Conservation (phyloP, 164 flowering plant genomes). For the Stephania japonica region DNA sequence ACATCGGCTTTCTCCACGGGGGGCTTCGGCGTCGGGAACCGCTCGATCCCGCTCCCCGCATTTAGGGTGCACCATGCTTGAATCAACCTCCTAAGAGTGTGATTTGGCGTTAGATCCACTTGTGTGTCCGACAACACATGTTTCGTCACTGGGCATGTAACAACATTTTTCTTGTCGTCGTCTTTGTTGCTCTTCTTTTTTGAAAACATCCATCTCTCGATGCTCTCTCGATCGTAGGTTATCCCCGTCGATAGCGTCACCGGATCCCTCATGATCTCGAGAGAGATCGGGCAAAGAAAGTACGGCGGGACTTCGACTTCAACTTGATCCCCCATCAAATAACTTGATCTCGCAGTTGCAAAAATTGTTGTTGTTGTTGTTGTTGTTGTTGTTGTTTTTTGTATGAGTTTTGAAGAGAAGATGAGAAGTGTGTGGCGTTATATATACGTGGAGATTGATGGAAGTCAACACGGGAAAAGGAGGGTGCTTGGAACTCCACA, state of each 20-base stretch:
- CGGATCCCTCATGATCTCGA: slow-evolving; percentile 80
- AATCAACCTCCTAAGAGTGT: slow-evolving; percentile 69
- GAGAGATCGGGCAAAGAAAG: slow-evolving; percentile 78
- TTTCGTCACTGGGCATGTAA: slow-evolving; percentile 60
- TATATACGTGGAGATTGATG: slow-evolving; percentile 6
- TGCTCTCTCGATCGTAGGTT: slow-evolving; percentile 69
- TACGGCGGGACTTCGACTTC: slow-evolving; percentile 60
- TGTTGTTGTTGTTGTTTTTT: too few species aligned
- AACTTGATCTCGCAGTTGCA: too few species aligned
- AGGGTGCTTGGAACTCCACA: background rate
- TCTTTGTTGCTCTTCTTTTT: slow-evolving; percentile 24
- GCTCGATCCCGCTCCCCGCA: slow-evolving; percentile 39
- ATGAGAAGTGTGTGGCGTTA: background rate
- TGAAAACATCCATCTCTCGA: slow-evolving; percentile 63
- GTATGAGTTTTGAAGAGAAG: background rate
- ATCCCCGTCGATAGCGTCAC: slow-evolving; percentile 73
- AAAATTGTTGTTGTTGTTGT: too few species aligned
- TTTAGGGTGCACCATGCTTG: slow-evolving; percentile 79
- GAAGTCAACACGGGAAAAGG: slow-evolving; percentile 16
- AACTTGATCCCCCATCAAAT: slow-evolving; percentile 31
- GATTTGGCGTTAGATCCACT: slow-evolving; percentile 58
- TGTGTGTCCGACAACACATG: slow-evolving; percentile 25
- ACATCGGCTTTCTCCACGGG: slow-evolving; percentile 39
- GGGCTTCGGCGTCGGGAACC: slow-evolving; percentile 67
- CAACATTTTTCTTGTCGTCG: too few species aligned